Evolutionary conservation across 2,329 filamentous ascomycete genomes (phyloP).

Genomic region (Sordariomycetes sp.): DNA sequence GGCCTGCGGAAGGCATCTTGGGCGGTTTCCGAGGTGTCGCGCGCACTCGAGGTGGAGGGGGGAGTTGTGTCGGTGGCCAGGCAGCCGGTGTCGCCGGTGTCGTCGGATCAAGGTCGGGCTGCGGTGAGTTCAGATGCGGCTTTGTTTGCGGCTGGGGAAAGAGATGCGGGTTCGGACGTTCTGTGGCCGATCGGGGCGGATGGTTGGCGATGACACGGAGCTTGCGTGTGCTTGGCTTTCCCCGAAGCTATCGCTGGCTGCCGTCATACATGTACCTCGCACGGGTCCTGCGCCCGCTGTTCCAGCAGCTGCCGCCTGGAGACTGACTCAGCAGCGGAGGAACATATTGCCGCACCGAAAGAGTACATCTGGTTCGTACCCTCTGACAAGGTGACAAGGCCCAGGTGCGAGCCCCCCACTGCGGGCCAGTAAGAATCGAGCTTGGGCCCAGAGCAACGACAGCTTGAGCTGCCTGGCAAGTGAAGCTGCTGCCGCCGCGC

Average conservation of each 20-base stretch:
- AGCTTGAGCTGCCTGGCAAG: slow-evolving; percentile 5
- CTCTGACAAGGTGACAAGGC: not conserved
- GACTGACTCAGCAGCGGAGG: not conserved
- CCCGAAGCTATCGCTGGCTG: slow-evolving; percentile 3
- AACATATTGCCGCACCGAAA: not conserved
- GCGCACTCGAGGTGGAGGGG: not conserved
- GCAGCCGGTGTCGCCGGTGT: not conserved
- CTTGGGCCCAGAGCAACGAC: slow-evolving; percentile 3
- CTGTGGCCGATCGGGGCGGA: not conserved
- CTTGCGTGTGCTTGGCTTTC: slow-evolving; percentile 1
- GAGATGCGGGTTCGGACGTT: not conserved
- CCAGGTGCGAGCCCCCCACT: not conserved
- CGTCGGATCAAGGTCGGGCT: not conserved
- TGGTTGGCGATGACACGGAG: not conserved
- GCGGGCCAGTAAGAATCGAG: not conserved
- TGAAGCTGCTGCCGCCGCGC: slow-evolving; percentile 1
- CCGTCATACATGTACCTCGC: slow-evolving; percentile 1
- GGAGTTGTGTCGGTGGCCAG: not conserved
- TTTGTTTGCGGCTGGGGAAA: not conserved
- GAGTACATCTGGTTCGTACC: not conserved
- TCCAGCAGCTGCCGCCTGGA: not conserved
- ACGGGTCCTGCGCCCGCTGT: not conserved
- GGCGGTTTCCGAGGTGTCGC: slow-evolving; percentile 7
- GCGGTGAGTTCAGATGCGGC: not conserved
- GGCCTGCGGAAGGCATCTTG: slow-evolving; percentile 66